Evolutionary conservation across 306 rosid genomes (phyloP), one percentile per base, ranked within the genome.

Genomic region (Luffa aegyptiaca): DNA sequence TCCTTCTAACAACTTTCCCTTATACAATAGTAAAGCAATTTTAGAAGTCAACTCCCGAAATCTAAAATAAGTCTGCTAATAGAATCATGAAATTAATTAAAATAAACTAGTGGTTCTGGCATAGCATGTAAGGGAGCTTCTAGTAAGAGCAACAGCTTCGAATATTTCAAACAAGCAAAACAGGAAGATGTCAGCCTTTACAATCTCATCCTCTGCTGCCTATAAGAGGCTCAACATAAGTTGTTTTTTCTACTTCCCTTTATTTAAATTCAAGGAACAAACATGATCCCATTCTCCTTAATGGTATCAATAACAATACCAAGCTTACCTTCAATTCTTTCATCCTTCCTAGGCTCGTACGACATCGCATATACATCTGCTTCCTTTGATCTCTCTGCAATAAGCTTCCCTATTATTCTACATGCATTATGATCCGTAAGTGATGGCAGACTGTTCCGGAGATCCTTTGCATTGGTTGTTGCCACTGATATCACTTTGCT

Each of bases 401-500:
- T 92, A 66, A 94, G 89, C 83, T 81, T 88, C 61, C 98, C 97
- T 79, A 90, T 75, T 21, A 90, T 84, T 63, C 87, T 84, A 58
- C 94, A 94, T 3, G 97, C 98, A 11, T 88, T 82, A 62, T 87
- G 66, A 83, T 94, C 97, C 0, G 81, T 86, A 56, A 94, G 87
- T 1, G 97, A 94, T 0, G 90, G 89, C 83, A 92, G 83, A 13
- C 92, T 80, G 84, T 78, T 81, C 80, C 98, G 85, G 55, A 94
- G 89, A 81, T 92, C 97, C 89, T 84, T 92, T 35, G 96, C 76
- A 12, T 92, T 94, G 16, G 97, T 94, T 26, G 90, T 94, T 2
- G 98, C 96, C 31, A 84, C 98, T 11, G 91, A 94, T 72, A 94
- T 90, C 20, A 94, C 95, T 88, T 94, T 94, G 91, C 95, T 92